phyloP scores from a whole-genome alignment of 257 asterid genomes.

The Fraxinus pennsylvanica region DNA sequence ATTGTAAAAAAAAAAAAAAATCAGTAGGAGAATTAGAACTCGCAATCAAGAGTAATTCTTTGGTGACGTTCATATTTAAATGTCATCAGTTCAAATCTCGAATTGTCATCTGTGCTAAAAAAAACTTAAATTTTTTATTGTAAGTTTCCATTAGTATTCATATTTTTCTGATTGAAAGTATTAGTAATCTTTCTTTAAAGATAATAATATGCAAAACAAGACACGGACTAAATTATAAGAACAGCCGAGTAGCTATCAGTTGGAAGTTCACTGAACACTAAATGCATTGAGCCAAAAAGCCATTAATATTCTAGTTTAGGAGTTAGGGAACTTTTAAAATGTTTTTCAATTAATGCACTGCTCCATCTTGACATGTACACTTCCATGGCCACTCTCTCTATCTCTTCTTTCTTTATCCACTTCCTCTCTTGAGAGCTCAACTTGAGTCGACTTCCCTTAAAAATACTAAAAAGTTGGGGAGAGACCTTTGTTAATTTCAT shows the following conservation, averaged over 20 bases:
- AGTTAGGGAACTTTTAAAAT: background rate
- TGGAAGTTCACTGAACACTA: background rate
- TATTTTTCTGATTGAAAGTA: no score
- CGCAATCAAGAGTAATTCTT: no score
- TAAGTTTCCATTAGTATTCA: no score
- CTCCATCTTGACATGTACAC: slow-evolving; percentile 29
- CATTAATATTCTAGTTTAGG: background rate
- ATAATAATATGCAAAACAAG: no score
- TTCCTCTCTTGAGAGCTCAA: background rate
- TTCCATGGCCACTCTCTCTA: slow-evolving; percentile 21
- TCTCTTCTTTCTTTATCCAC: background rate
- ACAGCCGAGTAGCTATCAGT: background rate
- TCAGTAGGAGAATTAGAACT: no score
- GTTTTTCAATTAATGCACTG: slow-evolving; percentile 13
- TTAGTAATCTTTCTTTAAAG: no score
- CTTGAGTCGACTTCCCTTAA: background rate
- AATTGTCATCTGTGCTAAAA: no score
- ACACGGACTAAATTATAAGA: no score
- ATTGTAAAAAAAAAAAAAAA: no score
- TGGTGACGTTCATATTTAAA: no score
- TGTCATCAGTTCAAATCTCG: no score
- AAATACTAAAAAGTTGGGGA: background rate
- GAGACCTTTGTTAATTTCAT: background rate
- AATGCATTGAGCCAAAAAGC: background rate
- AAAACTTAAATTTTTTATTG: no score